Conservation (phyloP, 805 yeast species). For the Blastobotrys americana region DNA sequence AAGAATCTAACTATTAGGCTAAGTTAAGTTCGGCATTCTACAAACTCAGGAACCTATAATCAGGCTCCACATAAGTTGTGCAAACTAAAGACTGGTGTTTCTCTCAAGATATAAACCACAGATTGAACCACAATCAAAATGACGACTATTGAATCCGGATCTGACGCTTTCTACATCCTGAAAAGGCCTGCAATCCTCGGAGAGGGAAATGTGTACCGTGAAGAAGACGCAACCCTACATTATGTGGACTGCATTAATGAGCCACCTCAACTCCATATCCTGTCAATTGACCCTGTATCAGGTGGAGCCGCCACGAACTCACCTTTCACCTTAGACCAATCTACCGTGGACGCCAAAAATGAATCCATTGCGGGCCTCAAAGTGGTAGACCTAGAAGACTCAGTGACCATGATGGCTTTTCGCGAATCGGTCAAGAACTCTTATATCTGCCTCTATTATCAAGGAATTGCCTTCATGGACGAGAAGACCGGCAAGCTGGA, state of each 20-base stretch:
- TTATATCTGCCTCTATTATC: conserved; percentile 30
- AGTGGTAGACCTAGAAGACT: conserved; percentile 23
- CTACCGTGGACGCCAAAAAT: conserved; percentile 16
- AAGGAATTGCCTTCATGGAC: conserved; percentile 31
- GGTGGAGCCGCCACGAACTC: conserved; percentile 23
- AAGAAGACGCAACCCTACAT: conserved; percentile 30
- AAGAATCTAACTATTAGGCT: too few species aligned
- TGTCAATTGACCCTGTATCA: conserved; percentile 23
- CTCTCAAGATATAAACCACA: too few species aligned
- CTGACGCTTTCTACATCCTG: conserved; percentile 15
- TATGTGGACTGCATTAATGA: conserved; percentile 29
- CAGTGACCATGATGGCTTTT: conserved; percentile 30
- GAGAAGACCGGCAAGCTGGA: conserved; percentile 31
- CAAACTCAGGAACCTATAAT: too few species aligned
- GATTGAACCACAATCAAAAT: too few species aligned
- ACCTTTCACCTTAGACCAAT: conserved; percentile 4
- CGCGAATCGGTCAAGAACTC: conserved; percentile 26
- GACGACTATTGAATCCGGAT: too few species aligned
- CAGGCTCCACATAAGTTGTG: too few species aligned
- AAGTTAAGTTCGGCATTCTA: too few species aligned
- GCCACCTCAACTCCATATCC: conserved; percentile 25
- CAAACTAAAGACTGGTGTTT: too few species aligned
- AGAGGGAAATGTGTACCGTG: conserved; percentile 32
- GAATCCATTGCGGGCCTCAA: conserved; percentile 21
- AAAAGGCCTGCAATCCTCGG: conserved; percentile 28